Evolutionary conservation across 192 early-diverging fungal genomes (phyloP), one percentile per base, ranked within the genome.

Genomic region (Thamnidium elegans): DNA sequence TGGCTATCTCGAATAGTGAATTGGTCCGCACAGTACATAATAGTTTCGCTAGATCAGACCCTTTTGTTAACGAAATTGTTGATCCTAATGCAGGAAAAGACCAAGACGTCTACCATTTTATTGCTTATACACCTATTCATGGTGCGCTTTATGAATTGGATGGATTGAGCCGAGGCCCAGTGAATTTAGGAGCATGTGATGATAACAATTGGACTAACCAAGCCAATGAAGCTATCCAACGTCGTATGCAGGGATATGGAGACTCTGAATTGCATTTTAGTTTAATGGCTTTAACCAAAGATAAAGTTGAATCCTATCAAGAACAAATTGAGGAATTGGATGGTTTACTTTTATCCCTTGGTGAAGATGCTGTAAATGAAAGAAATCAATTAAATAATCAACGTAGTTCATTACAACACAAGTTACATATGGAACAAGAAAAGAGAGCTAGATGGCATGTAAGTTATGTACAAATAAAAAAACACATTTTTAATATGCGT

Each of bases 41-140:
- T 56, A 85, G 84, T n/a, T 93, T 93, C 76, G 83, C 86, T 15
- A 81, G 88, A 7, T 80, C 87, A 2, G 91, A 93, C 68, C 81
- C 89, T 3, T 93, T 93, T 62, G 71, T 91, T 13, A 84, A 86
- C 31, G 89, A 92, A 39, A 79, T 80, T 59, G 46, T 70, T 7
- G 80, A 82, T 17, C 72, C 80, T 7, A 70, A 62, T 9, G 75
- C 76, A 0, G 76, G 82, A 52, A 84, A 87, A 45, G 85, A 83
- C 7, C 84, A 92, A 52, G 91, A 93, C 51, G 55, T 89, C 26
- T 93, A 88, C 58, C 91, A 93, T 65, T 93, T 93, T 63, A 84
- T 93, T 60, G 84, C 87, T 51, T 93, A 91, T 53, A 80, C 89
- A 26, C 89, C 89, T 2, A 76, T 88, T n/a, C 75, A 78, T 55